Percentiles rank a stretch among this genome's conserved stretches.
Conservation (phyloP, 768 basidiomycete genomes). For the Dendrothele bispora region DNA sequence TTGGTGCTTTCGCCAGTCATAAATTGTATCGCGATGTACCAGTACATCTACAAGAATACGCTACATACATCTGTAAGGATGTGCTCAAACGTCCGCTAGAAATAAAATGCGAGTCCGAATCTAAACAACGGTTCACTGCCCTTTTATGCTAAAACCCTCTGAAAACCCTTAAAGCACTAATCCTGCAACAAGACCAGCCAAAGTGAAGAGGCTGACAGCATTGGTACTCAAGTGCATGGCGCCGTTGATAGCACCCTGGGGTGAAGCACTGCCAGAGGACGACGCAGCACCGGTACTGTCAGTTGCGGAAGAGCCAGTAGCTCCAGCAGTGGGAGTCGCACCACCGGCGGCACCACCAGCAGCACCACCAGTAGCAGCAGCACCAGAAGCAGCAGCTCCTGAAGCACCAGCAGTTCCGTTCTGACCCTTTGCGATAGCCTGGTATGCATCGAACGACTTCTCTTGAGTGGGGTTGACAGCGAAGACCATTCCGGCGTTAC, state of each 20-base stretch:
- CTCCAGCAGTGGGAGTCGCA: conserved; percentile 15
- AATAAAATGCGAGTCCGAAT: background rate
- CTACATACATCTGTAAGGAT: background rate
- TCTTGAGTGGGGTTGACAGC: conserved; percentile 50
- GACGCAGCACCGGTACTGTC: conserved; percentile 3
- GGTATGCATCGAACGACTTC: conserved; percentile 50
- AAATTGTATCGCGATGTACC: background rate
- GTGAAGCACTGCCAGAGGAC: conserved; percentile 13
- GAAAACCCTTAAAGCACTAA: conserved; percentile 1
- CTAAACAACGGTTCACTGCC: background rate
- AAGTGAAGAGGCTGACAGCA: conserved; percentile 5
- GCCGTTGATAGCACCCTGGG: too few relatives aligned
- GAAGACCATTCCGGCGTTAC: conserved; percentile 60
- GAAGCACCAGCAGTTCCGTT: conserved; percentile 7
- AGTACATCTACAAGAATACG: background rate
- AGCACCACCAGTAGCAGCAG: conserved; percentile 18
- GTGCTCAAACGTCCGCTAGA: background rate
- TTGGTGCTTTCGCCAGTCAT: background rate
- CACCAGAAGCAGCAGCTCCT: conserved; percentile 14
- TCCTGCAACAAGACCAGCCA: conserved; percentile 6
- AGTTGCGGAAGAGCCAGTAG: conserved; percentile 2
- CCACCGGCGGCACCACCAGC: conserved; percentile 16
- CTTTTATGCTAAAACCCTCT: background rate
- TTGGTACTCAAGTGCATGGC: conserved; percentile 2
- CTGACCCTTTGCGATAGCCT: conserved; percentile 25